Percentiles rank a stretch among this genome's conserved stretches.
Evolutionary conservation across 176 grass and related monocot genomes (phyloP).

Genomic region (Rhipidocladum racemiflorum): DNA sequence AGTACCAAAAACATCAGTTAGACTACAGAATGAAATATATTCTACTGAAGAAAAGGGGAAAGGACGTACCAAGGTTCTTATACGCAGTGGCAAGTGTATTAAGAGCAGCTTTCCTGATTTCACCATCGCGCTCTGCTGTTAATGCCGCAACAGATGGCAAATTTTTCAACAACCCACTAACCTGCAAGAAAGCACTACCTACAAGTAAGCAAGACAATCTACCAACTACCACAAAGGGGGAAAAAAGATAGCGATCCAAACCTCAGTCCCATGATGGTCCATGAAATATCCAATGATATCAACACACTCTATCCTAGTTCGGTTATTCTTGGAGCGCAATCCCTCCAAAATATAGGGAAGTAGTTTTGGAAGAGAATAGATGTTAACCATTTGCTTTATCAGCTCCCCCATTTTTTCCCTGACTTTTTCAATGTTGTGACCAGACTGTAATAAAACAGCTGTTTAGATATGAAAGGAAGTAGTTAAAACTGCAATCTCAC

Average conservation of each 20-base stretch:
- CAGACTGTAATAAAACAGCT: slow-evolving; percentile 55
- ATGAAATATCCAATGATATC: slow-evolving; percentile 92
- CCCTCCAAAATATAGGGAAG: slow-evolving; percentile 93
- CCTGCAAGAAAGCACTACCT: slow-evolving; percentile 41
- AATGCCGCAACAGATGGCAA: slow-evolving; percentile 85
- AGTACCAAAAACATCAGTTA: neutral
- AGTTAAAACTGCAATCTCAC: neutral
- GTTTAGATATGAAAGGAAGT: neutral
- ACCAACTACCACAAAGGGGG: neutral
- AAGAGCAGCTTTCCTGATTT: slow-evolving; percentile 93
- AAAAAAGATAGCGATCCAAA: slow-evolving; percentile 1
- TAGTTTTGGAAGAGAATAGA: slow-evolving; percentile 83
- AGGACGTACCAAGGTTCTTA: slow-evolving; percentile 73
- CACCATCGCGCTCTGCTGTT: slow-evolving; percentile 93
- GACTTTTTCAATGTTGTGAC: slow-evolving; percentile 99
- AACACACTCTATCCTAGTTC: slow-evolving; percentile 93
- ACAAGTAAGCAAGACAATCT: slow-evolving; percentile 5
- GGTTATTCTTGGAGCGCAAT: slow-evolving; percentile 93
- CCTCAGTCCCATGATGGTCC: slow-evolving; percentile 86
- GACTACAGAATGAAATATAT: neutral
- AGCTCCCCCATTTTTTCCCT: slow-evolving; percentile 93
- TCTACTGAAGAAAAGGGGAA: neutral
- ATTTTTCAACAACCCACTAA: slow-evolving; percentile 95
- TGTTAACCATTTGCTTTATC: slow-evolving; percentile 84
- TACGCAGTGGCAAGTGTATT: slow-evolving; percentile 97